Percentiles rank a stretch among this genome's conserved stretches.
Conservation (phyloP, 2,329 filamentous ascomycete species). For the Xylariomycetidae sp. region DNA sequence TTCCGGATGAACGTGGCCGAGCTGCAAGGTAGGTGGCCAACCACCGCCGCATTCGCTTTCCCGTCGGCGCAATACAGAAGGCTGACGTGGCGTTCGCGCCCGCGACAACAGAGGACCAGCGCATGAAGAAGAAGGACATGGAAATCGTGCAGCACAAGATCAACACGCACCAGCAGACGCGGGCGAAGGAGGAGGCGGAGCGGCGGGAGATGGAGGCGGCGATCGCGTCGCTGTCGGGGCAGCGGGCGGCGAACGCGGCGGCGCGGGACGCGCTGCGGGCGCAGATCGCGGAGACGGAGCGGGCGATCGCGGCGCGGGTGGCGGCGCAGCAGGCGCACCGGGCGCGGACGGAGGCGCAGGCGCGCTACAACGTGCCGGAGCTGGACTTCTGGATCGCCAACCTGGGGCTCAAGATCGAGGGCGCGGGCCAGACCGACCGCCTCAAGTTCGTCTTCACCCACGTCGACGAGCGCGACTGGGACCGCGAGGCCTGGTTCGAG, state of each 20-base stretch:
- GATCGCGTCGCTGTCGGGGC: constrained; percentile 50
- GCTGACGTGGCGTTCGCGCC: constrained; percentile 2
- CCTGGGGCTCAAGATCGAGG: constrained; percentile 83
- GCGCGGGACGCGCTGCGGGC: constrained; percentile 50
- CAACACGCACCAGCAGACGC: constrained; percentile 62
- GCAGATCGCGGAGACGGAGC: constrained; percentile 62
- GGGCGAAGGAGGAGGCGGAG: constrained; percentile 73
- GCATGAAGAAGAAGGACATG: constrained; percentile 82
- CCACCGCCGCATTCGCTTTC: neutral
- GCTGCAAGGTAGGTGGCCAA: constrained; percentile 78
- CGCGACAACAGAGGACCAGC: constrained; percentile 67
- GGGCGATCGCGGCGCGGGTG: constrained; percentile 61
- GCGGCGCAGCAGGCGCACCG: constrained; percentile 69
- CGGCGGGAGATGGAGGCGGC: constrained; percentile 66
- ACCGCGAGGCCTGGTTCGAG: constrained; percentile 90
- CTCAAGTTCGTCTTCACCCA: constrained; percentile 88
- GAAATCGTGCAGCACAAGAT: constrained; percentile 72
- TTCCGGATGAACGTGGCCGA: constrained; percentile 89
- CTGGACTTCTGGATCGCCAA: constrained; percentile 94
- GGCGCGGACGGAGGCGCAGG: constrained; percentile 72
- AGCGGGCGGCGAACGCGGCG: constrained; percentile 55
- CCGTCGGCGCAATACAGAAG: too few species aligned
- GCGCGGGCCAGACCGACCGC: constrained; percentile 74
- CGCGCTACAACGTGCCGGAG: constrained; percentile 85
- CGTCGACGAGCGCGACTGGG: constrained; percentile 80